Base-by-base conservation (phyloP, 768 basidiomycete genomes). In the Dentipellis fragilis region DNA sequence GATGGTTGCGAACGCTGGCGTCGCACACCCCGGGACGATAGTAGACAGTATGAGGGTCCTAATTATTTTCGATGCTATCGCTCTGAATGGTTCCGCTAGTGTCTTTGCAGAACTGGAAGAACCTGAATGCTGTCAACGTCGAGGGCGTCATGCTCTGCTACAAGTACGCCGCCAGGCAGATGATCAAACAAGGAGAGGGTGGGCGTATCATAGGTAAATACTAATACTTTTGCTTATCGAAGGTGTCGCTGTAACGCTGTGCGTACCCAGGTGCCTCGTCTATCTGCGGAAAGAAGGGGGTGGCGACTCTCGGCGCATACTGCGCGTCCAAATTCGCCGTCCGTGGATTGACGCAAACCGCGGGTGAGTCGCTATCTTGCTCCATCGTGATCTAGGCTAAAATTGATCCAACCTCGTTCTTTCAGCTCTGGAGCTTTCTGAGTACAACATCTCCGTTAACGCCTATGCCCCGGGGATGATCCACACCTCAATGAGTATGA, bases 81-180 rank as follows among this genome's bases (percentile, higher is more conserved):
- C 14, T 11, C 17, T n/a, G 19, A 42, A 9, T 4, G 6, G 4
- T 12, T 10, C 11, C 10, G 36, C 48, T n/a, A 61, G 60, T 22
- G 17, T 36, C 55, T 4, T 51, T 52, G 3, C 38, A 38, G 23
- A 6, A 29, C 14, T 61, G 52, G 34, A 52, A 61, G 34, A 52
- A 48, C 19, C n/a, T 54, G 50, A 53, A 47, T 45, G 46, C 53
- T 1, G 46, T 57, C 9, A 60, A 57, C 36, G 54, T 51, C 36
- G 55, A 55, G 2, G 29, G 60, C n/a, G 49, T 57, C 12, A 62
- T 65, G 58, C 58, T 62, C 14, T 64, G 64, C 54, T 65, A 65
- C 57, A 60, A 65, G 54, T 46, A 57, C 21, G 64, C 64, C 0
- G 61, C 56, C 14, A 57, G 57, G 46, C 59, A 64, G 52, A 62